Evolutionary conservation across 371 early-diverging fungal species (phyloP), one percentile per base, ranked within the genome.

Genomic region (Actinomortierella wolfii): DNA sequence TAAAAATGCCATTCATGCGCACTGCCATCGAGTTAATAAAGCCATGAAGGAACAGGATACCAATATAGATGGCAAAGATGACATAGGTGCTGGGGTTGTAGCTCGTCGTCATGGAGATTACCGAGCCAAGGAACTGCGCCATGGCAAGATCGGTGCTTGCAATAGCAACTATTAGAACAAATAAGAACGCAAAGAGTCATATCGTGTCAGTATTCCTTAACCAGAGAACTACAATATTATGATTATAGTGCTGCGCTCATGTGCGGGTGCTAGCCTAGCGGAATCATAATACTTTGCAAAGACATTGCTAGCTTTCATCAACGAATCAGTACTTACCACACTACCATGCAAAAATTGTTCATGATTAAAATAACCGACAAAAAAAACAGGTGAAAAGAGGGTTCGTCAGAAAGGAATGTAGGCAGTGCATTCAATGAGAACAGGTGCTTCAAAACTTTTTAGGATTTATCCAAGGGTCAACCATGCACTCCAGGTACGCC

Each of bases 101-200:
- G 2, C 67, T 66, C 2, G 80, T 45, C 11, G 58, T 65, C 54
- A 83, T 77, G 2, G 70, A 58, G 62, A 81, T 78, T 46, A 83
- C 51, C 8, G 79, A 79, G 11, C 78, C 70, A 54, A 83, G 51
- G 50, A 81, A 81, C 56, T 81, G 81, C 17, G 83, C 79, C 52
- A 81, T 67, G 18, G 81, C 79, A 21, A 83, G 58, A 70, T 83
- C 83, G n/a, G 80, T 79, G 23, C 82, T 81, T 0, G 83, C 81
- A 46, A 83, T 80, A 9, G 85, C 85, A 24, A 71, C 73, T 65
- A 51, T 42, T 29, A 5, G 20, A 2, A 43, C 9, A 25, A 20
- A 15, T 29, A 29, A 40, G n/a, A 23, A 15, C 25, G 17, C 15
- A 21, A 17, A 20, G 3, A n/a, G 6, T 17, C 23, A 59, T 9